Evolutionary conservation across 768 basidiomycete genomes (phyloP), one percentile per base, ranked within the genome.

Genomic region (Leccinum imitatum): DNA sequence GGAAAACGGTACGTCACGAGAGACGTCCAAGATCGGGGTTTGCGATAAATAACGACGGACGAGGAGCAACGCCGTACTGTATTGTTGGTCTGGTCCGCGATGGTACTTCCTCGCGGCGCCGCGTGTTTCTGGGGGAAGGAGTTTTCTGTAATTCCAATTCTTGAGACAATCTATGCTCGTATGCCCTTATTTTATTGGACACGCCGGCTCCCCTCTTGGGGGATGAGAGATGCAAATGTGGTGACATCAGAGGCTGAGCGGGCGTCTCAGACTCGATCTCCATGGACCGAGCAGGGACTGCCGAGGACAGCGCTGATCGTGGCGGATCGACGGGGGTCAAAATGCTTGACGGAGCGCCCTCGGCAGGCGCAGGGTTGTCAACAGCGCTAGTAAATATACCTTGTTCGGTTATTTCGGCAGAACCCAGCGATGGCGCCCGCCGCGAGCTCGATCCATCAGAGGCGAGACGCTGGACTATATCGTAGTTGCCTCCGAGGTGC

Each of bases 61-160:
- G 80, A 23, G 84, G 84, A 37, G 80, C 85, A 35, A 91, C 79
- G 13, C 89, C 89, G 69, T 91, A 92, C 27, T 82, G 78, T 39
- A 85, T 76, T 47, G 70, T 72, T 54, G 73, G 64, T 54, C 75
- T 73, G 54, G 75, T 73, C 67, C 74, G 79, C 60, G 70, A 75
- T 52, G 75, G 67, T 59, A 72, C 71, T 66, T 79, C 80, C 66
- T 82, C 81, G 54, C 63, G 72, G 54, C 73, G 74, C 67, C 72
- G 79, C 19, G 77, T 80, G 65, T 79, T 82, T 54, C 69, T 73
- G 35, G 75, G 70, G 6, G 64, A 65, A n/a, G 76, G 72, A 21
- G 53, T 46, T 15, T 62, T 59, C n/a, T 54, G 62, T 35, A 79
- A 79, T 60, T 79, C 77, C 8, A 84, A 80, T 52, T 81, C 82